These are phyloP conservation scores for Ophiobolus disseminans DNA, from an alignment of 2,329 filamentous ascomycete genomes.

Conservation along the genomic window DNA sequence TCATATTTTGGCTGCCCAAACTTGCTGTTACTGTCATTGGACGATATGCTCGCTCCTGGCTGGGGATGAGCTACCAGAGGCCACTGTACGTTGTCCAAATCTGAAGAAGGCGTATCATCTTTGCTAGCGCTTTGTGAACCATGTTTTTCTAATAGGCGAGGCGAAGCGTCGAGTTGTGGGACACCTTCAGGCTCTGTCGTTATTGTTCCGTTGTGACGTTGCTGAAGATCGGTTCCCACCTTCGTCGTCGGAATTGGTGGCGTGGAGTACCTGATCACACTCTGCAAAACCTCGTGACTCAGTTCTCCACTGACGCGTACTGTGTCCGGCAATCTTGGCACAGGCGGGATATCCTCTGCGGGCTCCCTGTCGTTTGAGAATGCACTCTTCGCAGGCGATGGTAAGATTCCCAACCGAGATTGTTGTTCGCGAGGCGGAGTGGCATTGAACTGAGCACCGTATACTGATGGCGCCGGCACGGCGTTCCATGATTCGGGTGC, in stretches of 20 bases:
- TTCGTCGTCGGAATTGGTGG: constrained; percentile 18
- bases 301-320: constrained; percentile 26
- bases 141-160: no score
- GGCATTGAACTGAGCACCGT: constrained; percentile 15
- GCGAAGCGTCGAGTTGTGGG: no score
- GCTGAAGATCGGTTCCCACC: no score
- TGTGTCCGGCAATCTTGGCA: constrained; percentile 36
- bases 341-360: constrained; percentile 33
- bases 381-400: constrained; percentile 39
- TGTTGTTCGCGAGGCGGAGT: constrained; percentile 14
- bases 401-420: constrained; percentile 31
- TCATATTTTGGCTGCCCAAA: no score
- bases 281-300: constrained; percentile 37
- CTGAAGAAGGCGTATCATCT: no score
- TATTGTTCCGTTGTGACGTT: no score
- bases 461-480: constrained; percentile 15
- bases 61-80: no score
- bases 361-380: constrained; percentile 31
- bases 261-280: constrained; percentile 36
- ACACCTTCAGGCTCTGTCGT: no score
- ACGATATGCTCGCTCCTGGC: no score
- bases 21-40: no score
- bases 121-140: no score
- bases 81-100: no score
- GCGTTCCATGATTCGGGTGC: constrained; percentile 38